phyloP scores from a whole-genome alignment of 257 asterid genomes.

The Schizonepeta tenuifolia region DNA sequence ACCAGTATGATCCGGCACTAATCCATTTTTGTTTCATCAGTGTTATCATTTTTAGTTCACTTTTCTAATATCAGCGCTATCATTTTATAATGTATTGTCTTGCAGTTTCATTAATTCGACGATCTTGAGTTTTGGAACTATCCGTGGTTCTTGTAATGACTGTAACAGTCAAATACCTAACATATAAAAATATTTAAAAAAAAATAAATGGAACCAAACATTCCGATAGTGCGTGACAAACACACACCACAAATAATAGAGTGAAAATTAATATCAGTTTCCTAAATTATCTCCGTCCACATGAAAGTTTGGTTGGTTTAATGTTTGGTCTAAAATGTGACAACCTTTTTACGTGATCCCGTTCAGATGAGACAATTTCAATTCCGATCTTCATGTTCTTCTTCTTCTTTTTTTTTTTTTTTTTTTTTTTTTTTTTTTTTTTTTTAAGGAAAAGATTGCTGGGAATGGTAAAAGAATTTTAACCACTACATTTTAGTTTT shows the following conservation, averaged over 20 bases:
- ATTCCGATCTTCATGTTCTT: background rate
- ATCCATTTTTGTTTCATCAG: too few relatives aligned
- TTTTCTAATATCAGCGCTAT: background rate
- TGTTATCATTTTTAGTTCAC: background rate
- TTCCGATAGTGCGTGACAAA: background rate
- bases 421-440: background rate
- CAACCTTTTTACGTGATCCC: background rate
- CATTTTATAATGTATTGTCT: background rate
- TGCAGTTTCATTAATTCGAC: background rate
- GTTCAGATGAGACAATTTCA: background rate
- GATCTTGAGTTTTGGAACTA: background rate
- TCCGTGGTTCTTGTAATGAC: background rate
- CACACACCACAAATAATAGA: constrained; percentile 14
- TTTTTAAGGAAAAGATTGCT: background rate
- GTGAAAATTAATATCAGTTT: background rate
- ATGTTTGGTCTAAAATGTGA: constrained; percentile 2
- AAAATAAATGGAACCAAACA: background rate
- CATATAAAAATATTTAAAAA: background rate
- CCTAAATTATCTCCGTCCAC: constrained; percentile 10
- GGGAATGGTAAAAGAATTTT: background rate
- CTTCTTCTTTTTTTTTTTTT: background rate
- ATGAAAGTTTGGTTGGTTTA: constrained; percentile 11
- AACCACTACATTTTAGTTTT: too few relatives aligned
- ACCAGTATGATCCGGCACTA: too few relatives aligned
- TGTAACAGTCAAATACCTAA: constrained; percentile 19